Conservation (phyloP, 495 filamentous ascomycete species). For the Trichocladium uniseriatum region DNA sequence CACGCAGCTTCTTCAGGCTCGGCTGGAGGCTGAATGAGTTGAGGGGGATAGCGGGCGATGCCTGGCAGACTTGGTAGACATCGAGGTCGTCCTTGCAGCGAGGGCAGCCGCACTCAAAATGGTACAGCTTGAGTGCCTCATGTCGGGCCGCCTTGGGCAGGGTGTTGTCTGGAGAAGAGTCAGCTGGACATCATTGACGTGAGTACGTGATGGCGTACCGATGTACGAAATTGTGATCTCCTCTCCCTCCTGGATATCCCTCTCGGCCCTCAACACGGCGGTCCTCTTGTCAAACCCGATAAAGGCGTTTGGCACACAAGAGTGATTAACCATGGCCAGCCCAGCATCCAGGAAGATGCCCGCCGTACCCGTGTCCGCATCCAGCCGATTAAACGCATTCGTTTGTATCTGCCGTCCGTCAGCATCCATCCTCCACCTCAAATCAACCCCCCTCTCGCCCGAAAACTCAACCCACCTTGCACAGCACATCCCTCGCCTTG, state of each 20-base stretch:
- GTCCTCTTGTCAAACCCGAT: conserved; percentile 38
- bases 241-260: conserved; percentile 34
- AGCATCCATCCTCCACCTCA: not conserved
- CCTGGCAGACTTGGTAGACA: conserved; percentile 34
- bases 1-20: conserved; percentile 14
- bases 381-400: conserved; percentile 38
- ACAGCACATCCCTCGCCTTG: conserved; percentile 30
- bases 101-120: conserved; percentile 36
- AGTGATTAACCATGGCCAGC: conserved; percentile 45
- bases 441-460: not conserved
- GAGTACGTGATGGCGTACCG: conserved; percentile 24
- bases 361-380: conserved; percentile 29
- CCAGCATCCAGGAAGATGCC: conserved; percentile 37
- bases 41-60: conserved; percentile 28
- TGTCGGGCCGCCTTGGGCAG: conserved; percentile 25
- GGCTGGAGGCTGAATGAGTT: conserved; percentile 28
- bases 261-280: conserved; percentile 32
- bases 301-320: conserved; percentile 43
- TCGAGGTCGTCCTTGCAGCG: conserved; percentile 36
- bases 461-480: conserved; percentile 27
- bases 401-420: conserved; percentile 31
- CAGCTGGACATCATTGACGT: not conserved
- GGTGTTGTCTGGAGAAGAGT: conserved; percentile 24
- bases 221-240: conserved; percentile 45
- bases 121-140: conserved; percentile 29